Conservation (phyloP, 371 early-diverging fungal species). For the Mortierella sp. region DNA sequence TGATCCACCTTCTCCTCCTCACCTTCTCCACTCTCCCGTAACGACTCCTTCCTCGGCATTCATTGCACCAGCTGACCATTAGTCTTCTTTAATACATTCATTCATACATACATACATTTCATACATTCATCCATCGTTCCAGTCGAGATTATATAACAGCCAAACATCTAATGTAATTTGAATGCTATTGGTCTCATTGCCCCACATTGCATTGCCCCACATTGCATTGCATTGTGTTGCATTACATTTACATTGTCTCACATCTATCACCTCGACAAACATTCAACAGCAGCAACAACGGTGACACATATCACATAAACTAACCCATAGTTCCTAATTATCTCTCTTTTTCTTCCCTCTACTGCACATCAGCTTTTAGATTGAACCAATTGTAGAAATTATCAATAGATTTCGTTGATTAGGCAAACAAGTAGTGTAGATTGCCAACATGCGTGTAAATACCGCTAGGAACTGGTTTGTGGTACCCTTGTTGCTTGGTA, state of each 20-base stretch:
- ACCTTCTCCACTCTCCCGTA: background rate
- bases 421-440: background rate
- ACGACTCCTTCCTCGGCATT: conserved; percentile 4
- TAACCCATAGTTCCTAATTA: background rate
- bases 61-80: background rate
- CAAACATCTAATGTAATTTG: background rate
- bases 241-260: too few species aligned
- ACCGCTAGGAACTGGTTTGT: conserved; percentile 13
- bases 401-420: background rate
- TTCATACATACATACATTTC: background rate
- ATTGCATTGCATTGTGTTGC: too few species aligned
- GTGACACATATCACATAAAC: background rate
- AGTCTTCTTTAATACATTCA: background rate
- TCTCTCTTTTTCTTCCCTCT: background rate
- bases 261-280: background rate
- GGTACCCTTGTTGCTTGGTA: conserved; percentile 21
- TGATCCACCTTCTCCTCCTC: background rate
- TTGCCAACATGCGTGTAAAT: conserved; percentile 26
- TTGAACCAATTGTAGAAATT: background rate
- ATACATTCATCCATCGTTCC: conserved; percentile 2
- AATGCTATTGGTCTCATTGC: background rate
- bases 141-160: conserved; percentile 2
- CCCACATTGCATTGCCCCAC: too few species aligned
- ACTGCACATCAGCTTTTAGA: background rate
- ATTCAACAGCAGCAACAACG: too few species aligned